Percentiles rank a stretch among this genome's conserved stretches.
Evolutionary conservation across 805 yeast genomes (phyloP).

Genomic region (Kuraishia capsulata): DNA sequence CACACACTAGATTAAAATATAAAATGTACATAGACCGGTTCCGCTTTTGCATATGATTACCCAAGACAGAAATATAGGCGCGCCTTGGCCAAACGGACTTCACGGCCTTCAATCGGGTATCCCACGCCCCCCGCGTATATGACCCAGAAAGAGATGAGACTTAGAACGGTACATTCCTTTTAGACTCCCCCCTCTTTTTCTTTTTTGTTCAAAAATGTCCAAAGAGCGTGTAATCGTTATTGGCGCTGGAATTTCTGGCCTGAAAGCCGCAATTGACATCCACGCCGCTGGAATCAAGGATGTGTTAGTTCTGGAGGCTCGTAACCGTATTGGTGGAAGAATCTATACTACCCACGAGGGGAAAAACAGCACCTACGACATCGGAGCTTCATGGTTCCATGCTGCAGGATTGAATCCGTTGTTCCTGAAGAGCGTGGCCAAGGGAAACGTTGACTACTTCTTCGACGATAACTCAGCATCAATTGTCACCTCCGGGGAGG

Average conservation of each 20-base stretch:
- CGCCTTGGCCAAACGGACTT: too few relatives aligned
- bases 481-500: slow-evolving; percentile 16
- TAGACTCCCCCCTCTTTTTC: too few relatives aligned
- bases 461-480: slow-evolving; percentile 26
- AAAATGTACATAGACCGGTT: too few relatives aligned
- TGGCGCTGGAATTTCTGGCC: slow-evolving; percentile 49
- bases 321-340: slow-evolving; percentile 62
- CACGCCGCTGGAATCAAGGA: slow-evolving; percentile 27
- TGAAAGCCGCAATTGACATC: slow-evolving; percentile 37
- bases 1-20: neutral
- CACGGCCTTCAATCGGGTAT: too few relatives aligned
- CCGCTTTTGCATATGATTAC: too few relatives aligned
- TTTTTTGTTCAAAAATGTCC: too few relatives aligned
- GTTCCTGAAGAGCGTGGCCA: slow-evolving; percentile 24
- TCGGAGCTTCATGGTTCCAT: slow-evolving; percentile 94
- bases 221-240: slow-evolving; percentile 28
- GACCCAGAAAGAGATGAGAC: too few relatives aligned
- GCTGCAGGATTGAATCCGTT: slow-evolving; percentile 63
- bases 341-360: slow-evolving; percentile 34
- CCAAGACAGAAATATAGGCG: too few relatives aligned
- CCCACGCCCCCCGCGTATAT: too few relatives aligned
- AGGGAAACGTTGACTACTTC: slow-evolving; percentile 13
- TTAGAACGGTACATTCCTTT: too few relatives aligned
- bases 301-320: slow-evolving; percentile 35
- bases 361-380: slow-evolving; percentile 40